Evolutionary conservation across 495 filamentous ascomycete species (phyloP), one percentile per base, ranked within the genome.

Genomic region (Staphylotrichum tortipilum): DNA sequence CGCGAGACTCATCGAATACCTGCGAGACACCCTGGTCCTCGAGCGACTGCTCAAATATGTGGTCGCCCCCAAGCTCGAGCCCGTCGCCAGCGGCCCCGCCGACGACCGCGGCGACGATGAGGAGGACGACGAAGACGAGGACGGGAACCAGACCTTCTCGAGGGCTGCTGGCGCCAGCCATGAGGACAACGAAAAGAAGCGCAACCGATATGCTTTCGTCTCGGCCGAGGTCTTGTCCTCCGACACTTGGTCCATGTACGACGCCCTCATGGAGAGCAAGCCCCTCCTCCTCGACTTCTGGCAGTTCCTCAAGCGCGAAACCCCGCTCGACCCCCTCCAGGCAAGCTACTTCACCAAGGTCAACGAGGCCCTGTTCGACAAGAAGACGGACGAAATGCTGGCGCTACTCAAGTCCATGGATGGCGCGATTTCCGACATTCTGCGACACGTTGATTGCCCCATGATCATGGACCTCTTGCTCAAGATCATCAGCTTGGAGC

Each of bases 301-400:
- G 92, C 72, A 82, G 12, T 99, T 94, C 65, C 63, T 97, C 44
- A 85, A 86, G 58, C 78, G 82, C 18, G 72, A 84, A 4, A 69
- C 87, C 17, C 88, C 90, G 14, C 76, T 99, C 43, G 91, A 97
- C 63, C 83, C 89, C 21, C 73, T 95, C 2, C 90, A 95, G 68
- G 92, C 92, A 6, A 89, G 90, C 54, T 97, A 97, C 57, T 99
- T 99, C 63, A 97, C 92, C 14, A 99, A 97, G 62, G 88, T 99
- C 55, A 97, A 96, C 68, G 92, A 99, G 65, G 83, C 89, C 3
- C 69, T 99, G 15, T 82, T 99, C 46, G 94, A 96, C 66, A 94
- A 89, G 67, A 97, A 97, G 77, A 96, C 94, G 26, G 85, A 89
- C 54, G 90, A 95, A 52, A 97, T 96, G 89, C 68, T 99, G 36